phyloP scores from a whole-genome alignment of 2,329 filamentous ascomycete species.

The Orbilia oligospora region DNA sequence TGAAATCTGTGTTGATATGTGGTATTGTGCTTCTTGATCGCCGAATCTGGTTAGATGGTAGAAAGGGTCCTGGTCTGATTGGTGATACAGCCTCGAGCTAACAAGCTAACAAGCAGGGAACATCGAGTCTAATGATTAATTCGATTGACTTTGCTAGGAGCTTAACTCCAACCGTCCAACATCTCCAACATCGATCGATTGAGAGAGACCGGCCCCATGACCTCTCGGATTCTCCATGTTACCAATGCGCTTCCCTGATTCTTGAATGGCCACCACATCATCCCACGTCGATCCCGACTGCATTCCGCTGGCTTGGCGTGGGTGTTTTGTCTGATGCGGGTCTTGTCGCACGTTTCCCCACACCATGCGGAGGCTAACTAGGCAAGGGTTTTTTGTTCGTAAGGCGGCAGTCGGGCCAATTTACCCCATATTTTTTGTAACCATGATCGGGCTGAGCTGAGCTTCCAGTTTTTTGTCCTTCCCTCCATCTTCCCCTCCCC shows the following conservation, averaged over 20 bases:
- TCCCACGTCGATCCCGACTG: conserved; percentile 6
- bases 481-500: not conserved
- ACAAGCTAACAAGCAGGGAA: not conserved
- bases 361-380: conserved; percentile 15
- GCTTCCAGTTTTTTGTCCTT: not conserved
- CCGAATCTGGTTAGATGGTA: conserved; percentile 3
- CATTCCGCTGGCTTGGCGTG: not conserved
- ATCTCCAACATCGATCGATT: conserved; percentile 19
- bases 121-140: conserved; percentile 1
- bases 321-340: not conserved
- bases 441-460: not conserved
- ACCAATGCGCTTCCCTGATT: conserved; percentile 10
- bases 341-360: conserved; percentile 26
- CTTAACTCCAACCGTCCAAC: conserved; percentile 11
- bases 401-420: conserved; percentile 17
- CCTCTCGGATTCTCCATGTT: not conserved
- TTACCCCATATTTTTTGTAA: conserved; percentile 35
- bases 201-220: conserved; percentile 19
- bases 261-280: not conserved
- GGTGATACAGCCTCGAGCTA: conserved; percentile 4
- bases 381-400: too few relatives aligned
- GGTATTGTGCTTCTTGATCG: not conserved
- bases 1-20: conserved; percentile 13
- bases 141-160: not conserved
- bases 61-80: conserved; percentile 6